Base-by-base conservation (phyloP, 805 yeast genomes). In the Saccharomycopsis schoenii region DNA sequence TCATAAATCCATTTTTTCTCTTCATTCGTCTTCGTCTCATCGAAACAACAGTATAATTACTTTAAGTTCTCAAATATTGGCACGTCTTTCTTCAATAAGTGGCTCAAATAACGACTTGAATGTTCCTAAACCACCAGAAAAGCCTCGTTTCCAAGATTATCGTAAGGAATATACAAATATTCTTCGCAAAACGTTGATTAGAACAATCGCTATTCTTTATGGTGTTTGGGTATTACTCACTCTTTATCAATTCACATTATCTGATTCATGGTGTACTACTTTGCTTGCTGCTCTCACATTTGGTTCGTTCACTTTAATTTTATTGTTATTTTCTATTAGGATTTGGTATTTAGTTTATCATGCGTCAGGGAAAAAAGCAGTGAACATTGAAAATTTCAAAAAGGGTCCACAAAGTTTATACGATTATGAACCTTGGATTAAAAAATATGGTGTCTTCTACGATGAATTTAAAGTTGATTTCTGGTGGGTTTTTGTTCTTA, bases 401-500 rank as follows among this genome's bases (percentile, higher is more conserved):
- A 47, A 47, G n/a, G 65, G 65, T 11, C 57, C 65, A 14, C 40
- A 59, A 14, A 62, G 62, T 41, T 58, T 71, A 6, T 69, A 68
- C 55, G 61, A 58, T 19, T 67, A 72, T 63, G 66, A 70, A 56
- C 71, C 73, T 2, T 70, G 71, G 72, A 62, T 69, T 37, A 60
- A 66, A 2, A 64, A 65, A 55, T 72, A 70, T 58, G 74, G 74
- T 4, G 68, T 71, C 15, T 68, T 72, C 55, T 71, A 72, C 60
- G 71, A 70, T 60, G 71, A 69, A 61, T 71, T 68, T 61, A 65
- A 66, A 57, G 65, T 68, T 41, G 58, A 62, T 50, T 69, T 63
- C 61, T 72, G 74, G 74, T 72, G 73, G 73, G 67, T 68, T 51
- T 71, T 72, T 56, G 63, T 72, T 6, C 61, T 67, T 9, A 52